These are phyloP conservation scores for Wickerhamiella kazuoi DNA, from an alignment of 805 yeast species.

Conservation along the genomic window DNA sequence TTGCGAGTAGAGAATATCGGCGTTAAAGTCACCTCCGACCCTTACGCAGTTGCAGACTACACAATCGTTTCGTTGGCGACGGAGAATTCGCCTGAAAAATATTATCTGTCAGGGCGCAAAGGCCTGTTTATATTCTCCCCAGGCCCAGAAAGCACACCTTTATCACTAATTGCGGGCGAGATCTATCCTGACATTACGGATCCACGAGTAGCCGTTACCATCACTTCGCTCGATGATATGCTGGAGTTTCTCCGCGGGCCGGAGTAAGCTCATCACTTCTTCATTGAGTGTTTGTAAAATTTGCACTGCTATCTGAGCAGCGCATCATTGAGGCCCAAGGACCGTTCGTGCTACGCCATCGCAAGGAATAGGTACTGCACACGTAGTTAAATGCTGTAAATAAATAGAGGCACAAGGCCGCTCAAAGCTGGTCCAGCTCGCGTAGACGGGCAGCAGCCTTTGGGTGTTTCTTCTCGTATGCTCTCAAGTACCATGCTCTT, in stretches of 20 bases:
- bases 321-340: too few relatives aligned
- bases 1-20: too few relatives aligned
- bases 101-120: not conserved
- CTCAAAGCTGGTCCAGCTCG: not conserved
- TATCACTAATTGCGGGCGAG: not conserved
- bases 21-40: not conserved
- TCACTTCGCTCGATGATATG: not conserved
- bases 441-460: slow-evolving; percentile 34
- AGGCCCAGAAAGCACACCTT: not conserved
- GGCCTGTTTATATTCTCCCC: not conserved
- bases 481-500: slow-evolving; percentile 35
- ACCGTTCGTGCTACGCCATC: too few relatives aligned
- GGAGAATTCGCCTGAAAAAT: not conserved
- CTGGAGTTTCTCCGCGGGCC: not conserved
- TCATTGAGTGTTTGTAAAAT: too few relatives aligned
- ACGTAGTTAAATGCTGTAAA: too few relatives aligned
- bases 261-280: too few relatives aligned
- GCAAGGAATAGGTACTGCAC: too few relatives aligned
- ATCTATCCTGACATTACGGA: not conserved
- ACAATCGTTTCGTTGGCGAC: not conserved
- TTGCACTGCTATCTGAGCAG: too few relatives aligned
- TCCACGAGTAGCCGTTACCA: not conserved
- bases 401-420: too few relatives aligned
- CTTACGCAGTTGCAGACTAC: not conserved
- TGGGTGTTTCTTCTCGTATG: slow-evolving; percentile 46